Evolutionary conservation across 768 basidiomycete genomes (phyloP), one percentile per base, ranked within the genome.

Genomic region (Boletus edulis): DNA sequence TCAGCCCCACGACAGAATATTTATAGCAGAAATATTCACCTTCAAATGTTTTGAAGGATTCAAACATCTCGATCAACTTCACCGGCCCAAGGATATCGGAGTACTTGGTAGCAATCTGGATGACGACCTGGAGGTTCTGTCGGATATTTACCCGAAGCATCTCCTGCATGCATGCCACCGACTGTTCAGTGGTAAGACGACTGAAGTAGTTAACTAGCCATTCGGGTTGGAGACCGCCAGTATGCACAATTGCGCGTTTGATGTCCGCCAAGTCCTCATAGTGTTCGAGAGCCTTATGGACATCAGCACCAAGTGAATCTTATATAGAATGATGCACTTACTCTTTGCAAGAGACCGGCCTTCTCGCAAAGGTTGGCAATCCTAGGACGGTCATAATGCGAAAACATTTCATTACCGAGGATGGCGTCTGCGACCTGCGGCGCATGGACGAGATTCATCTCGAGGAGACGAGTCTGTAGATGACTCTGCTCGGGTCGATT

Each of bases 381-480:
- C 54, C 97, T 81, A 6, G 97, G 94, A 29, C 91, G 85, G 72
- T 99, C 97, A 66, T 98, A 98, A 69, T 98, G 87, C 5, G 88
- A 81, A 73, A 98, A 98, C 94, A 99, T 97, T 67, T 98, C 92
- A 70, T 98, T 99, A 29, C 94, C 94, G 37, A 99, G 87, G 61
- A 99, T 99, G 4, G 97, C 97, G 67, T 99, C 97, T 0, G 97
- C 97, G 50, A 98, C 97, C 72, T 98, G 97, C 59, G 97, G 97
- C 5, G 97, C 97, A 69, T 97, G 89, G 50, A 98, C 75, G 44
- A 99, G 80, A 75, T 99, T 99, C 89, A 99, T 97, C 73, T 99
- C 97, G 45, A 99, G 78, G 14, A 99, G 82, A 56, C 95, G 89
- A 0, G 97, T 99, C 73, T 99, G 97, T 14, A 99, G 77, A 61